Conservation (phyloP, 371 early-diverging fungal species). For the Zopfochytrium polystomum region DNA sequence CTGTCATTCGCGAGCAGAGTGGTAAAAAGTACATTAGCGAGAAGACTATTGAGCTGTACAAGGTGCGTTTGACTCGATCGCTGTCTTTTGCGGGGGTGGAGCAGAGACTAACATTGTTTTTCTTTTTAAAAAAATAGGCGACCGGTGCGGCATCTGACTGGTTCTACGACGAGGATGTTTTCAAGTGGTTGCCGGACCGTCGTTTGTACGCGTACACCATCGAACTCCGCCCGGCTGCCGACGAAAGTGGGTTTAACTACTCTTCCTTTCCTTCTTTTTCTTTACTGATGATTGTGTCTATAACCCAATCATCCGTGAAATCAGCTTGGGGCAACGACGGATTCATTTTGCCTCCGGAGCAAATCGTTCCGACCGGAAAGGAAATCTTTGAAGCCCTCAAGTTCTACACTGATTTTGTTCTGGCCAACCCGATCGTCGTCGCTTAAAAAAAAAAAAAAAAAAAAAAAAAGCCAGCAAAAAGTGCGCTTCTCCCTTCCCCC, state of each 20-base stretch:
- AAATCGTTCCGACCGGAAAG: conserved; percentile 38
- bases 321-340: conserved; percentile 29
- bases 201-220: conserved; percentile 52
- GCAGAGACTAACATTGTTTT: no score
- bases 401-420: conserved; percentile 20
- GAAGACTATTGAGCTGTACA: conserved; percentile 47
- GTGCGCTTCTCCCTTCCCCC: no score
- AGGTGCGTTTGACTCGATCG: no score
- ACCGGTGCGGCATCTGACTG: conserved; percentile 52
- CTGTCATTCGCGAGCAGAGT: conserved; percentile 30
- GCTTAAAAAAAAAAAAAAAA: no score
- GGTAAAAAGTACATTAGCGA: conserved; percentile 46
- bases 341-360: conserved; percentile 36
- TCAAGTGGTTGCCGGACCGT: conserved; percentile 40
- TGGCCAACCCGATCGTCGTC: conserved; percentile 25
- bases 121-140: conserved; percentile 29
- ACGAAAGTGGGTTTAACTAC: conserved; percentile 20
- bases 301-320: background rate
- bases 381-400: conserved; percentile 31
- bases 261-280: no score
- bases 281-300: background rate
- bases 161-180: conserved; percentile 50
- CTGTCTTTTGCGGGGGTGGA: no score
- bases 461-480: no score
- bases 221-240: conserved; percentile 47